phyloP scores from a whole-genome alignment of 1,284 basidiomycete genomes.

The Cryptococcus wingfieldii region DNA sequence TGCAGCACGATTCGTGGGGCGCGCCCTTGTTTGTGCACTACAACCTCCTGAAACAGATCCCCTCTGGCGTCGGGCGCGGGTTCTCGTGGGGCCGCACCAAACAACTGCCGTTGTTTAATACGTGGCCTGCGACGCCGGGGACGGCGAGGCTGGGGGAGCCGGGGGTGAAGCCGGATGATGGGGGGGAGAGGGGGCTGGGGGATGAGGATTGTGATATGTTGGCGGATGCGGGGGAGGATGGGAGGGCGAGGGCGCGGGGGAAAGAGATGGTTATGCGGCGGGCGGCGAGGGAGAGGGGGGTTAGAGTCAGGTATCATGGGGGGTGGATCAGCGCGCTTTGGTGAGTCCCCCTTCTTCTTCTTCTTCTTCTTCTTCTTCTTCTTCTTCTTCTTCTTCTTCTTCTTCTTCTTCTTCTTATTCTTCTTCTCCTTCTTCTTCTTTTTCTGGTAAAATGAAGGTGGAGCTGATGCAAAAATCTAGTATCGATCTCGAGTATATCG shows the following conservation, averaged over 20 bases:
- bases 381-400: background rate
- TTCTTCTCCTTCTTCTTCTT: background rate
- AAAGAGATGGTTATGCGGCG: conserved; percentile 36
- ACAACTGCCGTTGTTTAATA: conserved; percentile 43
- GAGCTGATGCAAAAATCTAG: conserved; percentile 11
- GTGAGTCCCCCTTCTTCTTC: conserved; percentile 16
- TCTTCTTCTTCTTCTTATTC: background rate
- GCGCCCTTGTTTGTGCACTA: conserved; percentile 52
- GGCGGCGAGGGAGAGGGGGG: conserved; percentile 47
- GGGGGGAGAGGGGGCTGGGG: conserved; percentile 32
- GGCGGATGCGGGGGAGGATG: conserved; percentile 49
- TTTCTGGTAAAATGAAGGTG: background rate
- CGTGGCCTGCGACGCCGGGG: conserved; percentile 27
- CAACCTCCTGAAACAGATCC: conserved; percentile 52
- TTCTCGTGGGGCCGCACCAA: conserved; percentile 50
- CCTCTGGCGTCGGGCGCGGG: conserved; percentile 43
- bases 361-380: background rate
- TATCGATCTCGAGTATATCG: conserved; percentile 41
- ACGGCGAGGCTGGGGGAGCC: conserved; percentile 37
- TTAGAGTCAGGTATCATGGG: conserved; percentile 46
- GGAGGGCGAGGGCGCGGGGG: conserved; percentile 40
- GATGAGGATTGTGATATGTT: conserved; percentile 52
- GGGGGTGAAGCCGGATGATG: conserved; percentile 27
- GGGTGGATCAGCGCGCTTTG: conserved; percentile 45
- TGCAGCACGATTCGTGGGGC: conserved; percentile 51